Conservation (phyloP, 345 rosid genomes). For the Melaleuca alternifolia region DNA sequence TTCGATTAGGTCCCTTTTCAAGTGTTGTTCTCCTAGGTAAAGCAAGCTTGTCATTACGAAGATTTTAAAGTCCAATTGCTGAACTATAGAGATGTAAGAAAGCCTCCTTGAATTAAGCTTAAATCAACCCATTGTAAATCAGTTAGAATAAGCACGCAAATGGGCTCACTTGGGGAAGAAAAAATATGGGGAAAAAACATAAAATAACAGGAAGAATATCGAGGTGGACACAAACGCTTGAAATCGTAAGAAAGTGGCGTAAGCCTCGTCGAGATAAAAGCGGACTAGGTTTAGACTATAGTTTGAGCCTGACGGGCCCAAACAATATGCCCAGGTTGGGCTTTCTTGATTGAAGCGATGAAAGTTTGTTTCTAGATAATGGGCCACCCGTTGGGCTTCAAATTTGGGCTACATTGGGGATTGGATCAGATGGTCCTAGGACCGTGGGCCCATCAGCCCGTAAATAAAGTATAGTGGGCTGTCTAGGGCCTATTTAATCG, state of each 20-base stretch:
- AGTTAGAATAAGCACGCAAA: neutral
- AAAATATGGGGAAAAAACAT: neutral
- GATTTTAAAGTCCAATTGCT: too few species aligned
- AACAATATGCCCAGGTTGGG: neutral
- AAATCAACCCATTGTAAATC: neutral
- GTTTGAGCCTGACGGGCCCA: neutral
- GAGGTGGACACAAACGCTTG: neutral
- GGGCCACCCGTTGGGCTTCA: neutral
- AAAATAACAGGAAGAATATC: neutral
- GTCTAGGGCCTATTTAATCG: too few species aligned
- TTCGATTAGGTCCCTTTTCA: too few species aligned
- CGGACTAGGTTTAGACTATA: too few species aligned
- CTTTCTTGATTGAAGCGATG: neutral
- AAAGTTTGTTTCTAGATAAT: rapidly evolving
- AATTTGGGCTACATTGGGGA: neutral
- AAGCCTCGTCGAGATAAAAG: neutral
- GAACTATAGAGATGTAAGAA: neutral
- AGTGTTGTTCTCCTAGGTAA: too few species aligned
- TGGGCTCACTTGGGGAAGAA: neutral
- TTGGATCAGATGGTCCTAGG: too few species aligned
- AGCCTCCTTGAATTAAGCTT: neutral
- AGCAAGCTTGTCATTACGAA: too few species aligned
- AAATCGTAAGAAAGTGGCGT: neutral
- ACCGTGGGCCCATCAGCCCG: too few species aligned
- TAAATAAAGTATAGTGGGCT: too few species aligned